Conservation (phyloP, 2,329 filamentous ascomycete genomes). For the Aplosporella prunicola region DNA sequence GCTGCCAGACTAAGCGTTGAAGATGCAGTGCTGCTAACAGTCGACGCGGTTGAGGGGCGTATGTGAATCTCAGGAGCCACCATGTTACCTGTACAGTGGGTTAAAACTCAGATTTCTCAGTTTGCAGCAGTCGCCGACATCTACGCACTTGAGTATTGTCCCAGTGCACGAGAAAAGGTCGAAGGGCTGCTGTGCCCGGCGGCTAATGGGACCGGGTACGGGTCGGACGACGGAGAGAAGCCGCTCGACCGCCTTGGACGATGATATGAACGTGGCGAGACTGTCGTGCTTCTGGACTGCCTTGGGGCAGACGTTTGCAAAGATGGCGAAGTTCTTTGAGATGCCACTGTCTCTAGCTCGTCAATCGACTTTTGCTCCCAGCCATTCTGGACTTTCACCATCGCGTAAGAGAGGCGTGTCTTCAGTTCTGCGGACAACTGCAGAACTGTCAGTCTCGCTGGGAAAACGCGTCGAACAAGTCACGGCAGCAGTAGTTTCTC, state of each 20-base stretch:
- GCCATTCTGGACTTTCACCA: slow-evolving; percentile 80
- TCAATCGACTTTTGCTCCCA: slow-evolving; percentile 73
- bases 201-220: slow-evolving; percentile 23
- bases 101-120: too few species aligned
- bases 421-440: slow-evolving; percentile 71
- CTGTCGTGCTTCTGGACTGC: slow-evolving; percentile 19
- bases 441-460: slow-evolving; percentile 14
- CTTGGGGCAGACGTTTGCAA: slow-evolving; percentile 8
- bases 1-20: slow-evolving; percentile 22
- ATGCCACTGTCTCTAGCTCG: slow-evolving; percentile 52
- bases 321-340: slow-evolving; percentile 9
- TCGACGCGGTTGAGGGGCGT: slow-evolving; percentile 21
- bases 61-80: slow-evolving; percentile 3
- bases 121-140: not conserved
- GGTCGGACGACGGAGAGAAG: slow-evolving; percentile 28
- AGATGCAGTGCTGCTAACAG: slow-evolving; percentile 18
- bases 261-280: slow-evolving; percentile 18
- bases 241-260: slow-evolving; percentile 24
- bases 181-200: too few species aligned
- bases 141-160: too few species aligned
- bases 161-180: not conserved
- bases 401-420: slow-evolving; percentile 81
- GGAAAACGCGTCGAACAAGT: slow-evolving; percentile 10
- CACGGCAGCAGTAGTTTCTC: slow-evolving; percentile 21
- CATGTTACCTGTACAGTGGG: too few species aligned